Percentiles rank a stretch among this genome's conserved stretches.
Evolutionary conservation across 2,329 filamentous ascomycete genomes (phyloP).

Genomic region (Arthrobotrys iridis): DNA sequence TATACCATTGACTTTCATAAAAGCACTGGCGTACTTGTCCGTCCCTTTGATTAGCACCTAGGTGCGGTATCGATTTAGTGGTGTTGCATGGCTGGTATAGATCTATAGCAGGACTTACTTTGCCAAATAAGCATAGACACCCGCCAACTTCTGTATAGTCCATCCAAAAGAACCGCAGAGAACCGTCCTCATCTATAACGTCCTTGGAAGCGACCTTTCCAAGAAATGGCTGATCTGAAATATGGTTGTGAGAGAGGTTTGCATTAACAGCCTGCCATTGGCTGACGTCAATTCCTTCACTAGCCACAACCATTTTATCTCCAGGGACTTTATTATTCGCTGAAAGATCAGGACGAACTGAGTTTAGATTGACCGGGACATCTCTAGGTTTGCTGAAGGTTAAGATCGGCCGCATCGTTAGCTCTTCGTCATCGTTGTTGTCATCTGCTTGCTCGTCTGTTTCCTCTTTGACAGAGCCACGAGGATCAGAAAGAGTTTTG

Average conservation of each 20-base stretch:
- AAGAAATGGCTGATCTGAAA: constrained; percentile 62
- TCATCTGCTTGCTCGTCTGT: constrained; percentile 66
- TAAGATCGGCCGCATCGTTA: constrained; percentile 61
- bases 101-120: constrained; percentile 65
- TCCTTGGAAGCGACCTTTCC: constrained; percentile 86
- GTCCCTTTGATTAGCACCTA: constrained; percentile 70
- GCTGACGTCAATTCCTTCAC: constrained; percentile 76
- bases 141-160: constrained; percentile 95
- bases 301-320: constrained; percentile 54
- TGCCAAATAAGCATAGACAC: constrained; percentile 91
- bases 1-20: constrained; percentile 95
- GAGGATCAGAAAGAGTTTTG: constrained; percentile 53
- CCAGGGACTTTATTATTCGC: background rate
- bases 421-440: constrained; percentile 67
- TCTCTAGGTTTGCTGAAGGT: constrained; percentile 43
- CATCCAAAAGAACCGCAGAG: constrained; percentile 93
- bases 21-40: constrained; percentile 83
- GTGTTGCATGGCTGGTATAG: too few relatives aligned
- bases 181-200: constrained; percentile 92
- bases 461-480: constrained; percentile 69
- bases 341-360: constrained; percentile 52
- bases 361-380: constrained; percentile 63
- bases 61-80: background rate
- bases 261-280: constrained; percentile 89
- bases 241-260: constrained; percentile 67